These are phyloP conservation scores for Taxillus chinensis DNA, from an alignment of 164 flowering plant genomes.

Conservation along the genomic window DNA sequence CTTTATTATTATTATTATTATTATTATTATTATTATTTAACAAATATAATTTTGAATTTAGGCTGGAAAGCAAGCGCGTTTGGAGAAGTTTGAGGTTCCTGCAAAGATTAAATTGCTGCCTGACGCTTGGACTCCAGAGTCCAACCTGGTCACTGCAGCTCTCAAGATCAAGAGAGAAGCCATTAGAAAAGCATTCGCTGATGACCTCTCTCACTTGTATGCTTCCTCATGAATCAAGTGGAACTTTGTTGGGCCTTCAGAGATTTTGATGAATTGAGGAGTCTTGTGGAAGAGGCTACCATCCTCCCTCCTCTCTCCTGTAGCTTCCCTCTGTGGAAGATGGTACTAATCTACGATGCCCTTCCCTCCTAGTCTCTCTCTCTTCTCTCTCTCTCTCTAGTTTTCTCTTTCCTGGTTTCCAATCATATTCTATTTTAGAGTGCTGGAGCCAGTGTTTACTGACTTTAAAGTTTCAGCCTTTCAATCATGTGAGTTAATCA, in stretches of 20 bases:
- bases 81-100: constrained; percentile 92
- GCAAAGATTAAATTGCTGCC: constrained; percentile 76
- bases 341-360: too few relatives aligned
- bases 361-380: too few relatives aligned
- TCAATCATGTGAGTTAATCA: too few relatives aligned
- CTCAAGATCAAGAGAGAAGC: constrained; percentile 90
- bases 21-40: background rate
- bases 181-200: constrained; percentile 56
- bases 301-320: too few relatives aligned
- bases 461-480: too few relatives aligned
- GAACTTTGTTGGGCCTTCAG: background rate
- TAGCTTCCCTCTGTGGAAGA: too few relatives aligned
- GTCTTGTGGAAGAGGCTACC: too few relatives aligned
- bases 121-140: constrained; percentile 89
- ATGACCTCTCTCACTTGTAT: constrained; percentile 67
- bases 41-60: constrained; percentile 9
- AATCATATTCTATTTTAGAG: too few relatives aligned
- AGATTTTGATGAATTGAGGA: background rate
- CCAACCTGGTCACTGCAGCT: constrained; percentile 92
- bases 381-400: too few relatives aligned
- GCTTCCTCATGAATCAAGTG: constrained; percentile 19
- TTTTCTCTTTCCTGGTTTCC: too few relatives aligned
- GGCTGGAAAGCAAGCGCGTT: constrained; percentile 66
- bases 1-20: background rate
- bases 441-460: too few relatives aligned